Percentiles rank a stretch among this genome's conserved stretches.
phyloP scores from a whole-genome alignment of 1,139 yeast genomes.

The Yarrowia galli region DNA sequence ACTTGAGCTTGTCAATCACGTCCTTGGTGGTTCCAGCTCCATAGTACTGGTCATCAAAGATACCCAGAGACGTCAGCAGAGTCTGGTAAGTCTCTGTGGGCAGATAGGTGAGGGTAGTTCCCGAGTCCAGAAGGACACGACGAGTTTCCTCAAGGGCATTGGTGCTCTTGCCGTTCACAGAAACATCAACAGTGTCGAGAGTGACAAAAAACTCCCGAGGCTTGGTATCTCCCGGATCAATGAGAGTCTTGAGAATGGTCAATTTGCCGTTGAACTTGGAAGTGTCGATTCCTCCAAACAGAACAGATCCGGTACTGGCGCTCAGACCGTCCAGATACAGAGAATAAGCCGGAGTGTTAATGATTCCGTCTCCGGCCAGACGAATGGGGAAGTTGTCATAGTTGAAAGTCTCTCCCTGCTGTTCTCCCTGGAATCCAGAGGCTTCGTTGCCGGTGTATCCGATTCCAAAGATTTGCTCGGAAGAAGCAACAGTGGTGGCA shows the following conservation, averaged over 20 bases:
- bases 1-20: constrained; percentile 41
- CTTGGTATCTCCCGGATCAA: neutral
- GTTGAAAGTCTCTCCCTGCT: constrained; percentile 43
- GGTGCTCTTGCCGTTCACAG: neutral
- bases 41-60: constrained; percentile 40
- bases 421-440: neutral
- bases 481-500: constrained; percentile 12
- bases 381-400: constrained; percentile 57
- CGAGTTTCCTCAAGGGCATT: constrained; percentile 19
- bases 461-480: constrained; percentile 21
- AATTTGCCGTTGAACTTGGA: constrained; percentile 60
- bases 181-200: constrained; percentile 3
- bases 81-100: constrained; percentile 49
- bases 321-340: constrained; percentile 58
- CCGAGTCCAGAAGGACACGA: constrained; percentile 60
- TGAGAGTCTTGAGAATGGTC: constrained; percentile 46
- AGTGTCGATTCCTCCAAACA: constrained; percentile 67
- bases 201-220: constrained; percentile 20
- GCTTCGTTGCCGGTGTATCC: constrained; percentile 24
- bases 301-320: constrained; percentile 56
- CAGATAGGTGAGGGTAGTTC: constrained; percentile 66
- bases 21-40: constrained; percentile 24
- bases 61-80: constrained; percentile 45
- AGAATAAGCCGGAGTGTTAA: constrained; percentile 60
- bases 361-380: constrained; percentile 58